Percentiles rank a stretch among this genome's conserved stretches.
phyloP scores from a whole-genome alignment of 257 asterid species.

The Rauvolfia tetraphylla region DNA sequence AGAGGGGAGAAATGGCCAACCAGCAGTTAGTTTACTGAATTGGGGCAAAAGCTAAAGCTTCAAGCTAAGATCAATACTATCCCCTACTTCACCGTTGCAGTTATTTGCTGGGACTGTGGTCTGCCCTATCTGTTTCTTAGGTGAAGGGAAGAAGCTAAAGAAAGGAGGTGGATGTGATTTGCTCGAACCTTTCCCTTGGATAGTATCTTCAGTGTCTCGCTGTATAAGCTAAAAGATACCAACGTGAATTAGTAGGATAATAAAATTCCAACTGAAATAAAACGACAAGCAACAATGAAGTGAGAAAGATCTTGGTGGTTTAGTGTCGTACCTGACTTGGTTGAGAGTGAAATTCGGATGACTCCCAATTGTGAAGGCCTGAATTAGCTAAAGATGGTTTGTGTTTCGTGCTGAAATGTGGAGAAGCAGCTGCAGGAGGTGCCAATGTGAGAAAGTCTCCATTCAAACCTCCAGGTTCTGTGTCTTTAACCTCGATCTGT shows the following conservation, averaged over 20 bases:
- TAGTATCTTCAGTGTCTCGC: slow-evolving; percentile 38
- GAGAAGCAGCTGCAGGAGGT: slow-evolving; percentile 48
- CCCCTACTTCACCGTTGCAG: slow-evolving; percentile 36
- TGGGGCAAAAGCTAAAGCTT: slow-evolving; percentile 33
- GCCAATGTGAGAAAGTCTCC: slow-evolving; percentile 78
- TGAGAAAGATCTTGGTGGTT: no score
- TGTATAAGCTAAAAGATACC: slow-evolving; percentile 19
- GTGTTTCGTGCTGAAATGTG: slow-evolving; percentile 21
- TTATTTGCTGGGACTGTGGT: slow-evolving; percentile 21
- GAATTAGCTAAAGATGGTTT: slow-evolving; percentile 19
- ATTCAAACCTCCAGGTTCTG: slow-evolving; percentile 34
- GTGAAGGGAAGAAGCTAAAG: slow-evolving; percentile 56
- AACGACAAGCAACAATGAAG: background rate
- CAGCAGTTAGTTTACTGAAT: background rate
- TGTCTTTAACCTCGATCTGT: slow-evolving; percentile 17
- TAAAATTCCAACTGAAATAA: background rate
- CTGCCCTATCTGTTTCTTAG: slow-evolving; percentile 23
- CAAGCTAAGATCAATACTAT: slow-evolving; percentile 65
- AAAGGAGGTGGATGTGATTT: slow-evolving; percentile 28
- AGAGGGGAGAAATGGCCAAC: background rate
- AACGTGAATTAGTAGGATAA: slow-evolving; percentile 6
- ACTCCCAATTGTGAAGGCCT: slow-evolving; percentile 18
- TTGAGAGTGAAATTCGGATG: slow-evolving; percentile 25
- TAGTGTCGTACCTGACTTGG: slow-evolving; percentile 3
- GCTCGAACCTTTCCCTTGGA: slow-evolving; percentile 27